Conservation (phyloP, 768 basidiomycete species). For the Imleria badia region DNA sequence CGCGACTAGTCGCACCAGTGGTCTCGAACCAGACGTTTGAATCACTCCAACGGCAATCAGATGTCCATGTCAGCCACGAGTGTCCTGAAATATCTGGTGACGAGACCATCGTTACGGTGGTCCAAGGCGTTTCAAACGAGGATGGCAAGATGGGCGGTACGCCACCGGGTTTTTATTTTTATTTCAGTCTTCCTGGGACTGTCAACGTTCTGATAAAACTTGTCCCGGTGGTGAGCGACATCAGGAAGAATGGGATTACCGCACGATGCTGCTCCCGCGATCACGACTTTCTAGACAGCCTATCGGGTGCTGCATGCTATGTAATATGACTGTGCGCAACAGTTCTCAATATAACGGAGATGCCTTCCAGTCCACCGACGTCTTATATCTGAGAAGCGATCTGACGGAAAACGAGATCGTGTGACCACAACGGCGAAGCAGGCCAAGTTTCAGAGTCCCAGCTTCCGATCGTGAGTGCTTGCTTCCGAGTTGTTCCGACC, state of each 20-base stretch:
- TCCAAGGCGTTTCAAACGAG: conserved; percentile 52
- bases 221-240: conserved; percentile 71
- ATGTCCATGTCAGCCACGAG: too few species aligned
- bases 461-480: conserved; percentile 59
- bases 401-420: background rate
- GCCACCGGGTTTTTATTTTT: conserved; percentile 22
- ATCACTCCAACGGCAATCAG: too few species aligned
- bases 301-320: background rate
- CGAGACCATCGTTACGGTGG: background rate
- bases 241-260: conserved; percentile 21
- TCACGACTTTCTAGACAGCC: background rate
- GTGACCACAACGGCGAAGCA: conserved; percentile 55
- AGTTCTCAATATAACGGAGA: background rate
- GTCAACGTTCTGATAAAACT: background rate
- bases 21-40: too few species aligned
- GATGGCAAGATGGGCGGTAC: conserved; percentile 60
- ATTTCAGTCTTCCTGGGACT: background rate
- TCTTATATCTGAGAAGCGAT: background rate
- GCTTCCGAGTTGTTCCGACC: background rate
- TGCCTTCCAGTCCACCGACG: background rate
- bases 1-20: too few species aligned
- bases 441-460: conserved; percentile 48
- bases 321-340: background rate
- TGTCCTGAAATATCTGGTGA: too few species aligned
- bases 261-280: conserved; percentile 59